Conservation (phyloP, 768 basidiomycete species). For the Scleroderma citrinum region DNA sequence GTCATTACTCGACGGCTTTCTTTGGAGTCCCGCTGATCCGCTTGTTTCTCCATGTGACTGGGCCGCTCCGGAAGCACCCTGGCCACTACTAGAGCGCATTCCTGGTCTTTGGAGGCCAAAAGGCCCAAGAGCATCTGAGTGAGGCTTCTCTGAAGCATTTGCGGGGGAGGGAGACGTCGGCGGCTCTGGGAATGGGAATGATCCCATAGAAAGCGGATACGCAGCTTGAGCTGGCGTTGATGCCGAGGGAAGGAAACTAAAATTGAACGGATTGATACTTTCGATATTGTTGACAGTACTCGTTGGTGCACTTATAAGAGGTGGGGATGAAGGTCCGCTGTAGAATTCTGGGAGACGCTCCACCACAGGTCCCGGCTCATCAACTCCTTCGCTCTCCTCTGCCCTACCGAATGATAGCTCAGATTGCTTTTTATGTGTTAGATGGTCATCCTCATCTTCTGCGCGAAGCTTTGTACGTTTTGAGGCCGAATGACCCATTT, state of each 20-base stretch:
- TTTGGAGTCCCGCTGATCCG: slow-evolving; percentile 22
- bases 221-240: slow-evolving; percentile 44
- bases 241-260: slow-evolving; percentile 45
- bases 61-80: slow-evolving; percentile 23
- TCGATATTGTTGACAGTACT: slow-evolving; percentile 46
- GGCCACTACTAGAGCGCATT: slow-evolving; percentile 27
- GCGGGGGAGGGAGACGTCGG: slow-evolving; percentile 30
- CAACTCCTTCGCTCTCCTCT: slow-evolving; percentile 23
- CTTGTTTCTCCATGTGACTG: slow-evolving; percentile 20
- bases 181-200: slow-evolving; percentile 30
- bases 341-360: slow-evolving; percentile 51
- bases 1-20: slow-evolving; percentile 39
- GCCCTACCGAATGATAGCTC: slow-evolving; percentile 29
- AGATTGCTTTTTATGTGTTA: slow-evolving; percentile 14
- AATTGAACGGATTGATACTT: slow-evolving; percentile 50
- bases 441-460: slow-evolving; percentile 17
- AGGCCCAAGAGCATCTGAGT: slow-evolving; percentile 25
- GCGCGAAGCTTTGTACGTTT: slow-evolving; percentile 44
- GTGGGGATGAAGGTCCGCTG: slow-evolving; percentile 35
- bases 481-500: slow-evolving; percentile 39
- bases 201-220: slow-evolving; percentile 35
- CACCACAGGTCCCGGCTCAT: slow-evolving; percentile 49
- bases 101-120: slow-evolving; percentile 35
- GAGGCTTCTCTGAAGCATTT: slow-evolving; percentile 27
- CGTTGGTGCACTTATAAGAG: slow-evolving; percentile 32